These are phyloP conservation scores for Mucor velutinosus DNA, from an alignment of 371 early-diverging fungal genomes.

Conservation along the genomic window DNA sequence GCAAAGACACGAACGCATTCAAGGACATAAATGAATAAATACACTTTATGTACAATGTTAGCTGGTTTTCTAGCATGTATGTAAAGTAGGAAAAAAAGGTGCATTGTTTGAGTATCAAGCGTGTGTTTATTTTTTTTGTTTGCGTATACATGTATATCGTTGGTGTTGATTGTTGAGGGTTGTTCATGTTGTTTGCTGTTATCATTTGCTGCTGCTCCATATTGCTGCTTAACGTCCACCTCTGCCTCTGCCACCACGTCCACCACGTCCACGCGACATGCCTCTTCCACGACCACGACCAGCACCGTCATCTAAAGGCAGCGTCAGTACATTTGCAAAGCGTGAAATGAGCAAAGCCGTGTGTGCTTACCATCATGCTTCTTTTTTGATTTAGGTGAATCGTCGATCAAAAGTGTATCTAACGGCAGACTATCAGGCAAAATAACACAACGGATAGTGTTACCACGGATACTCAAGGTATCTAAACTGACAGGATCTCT, in stretches of 20 bases:
- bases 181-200: neutral
- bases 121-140: constrained; percentile 2
- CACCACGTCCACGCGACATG: constrained; percentile 61
- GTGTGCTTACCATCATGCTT: constrained; percentile 66
- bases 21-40: constrained; percentile 28
- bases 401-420: constrained; percentile 95
- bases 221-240: constrained; percentile 6
- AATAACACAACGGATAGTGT: constrained; percentile 93
- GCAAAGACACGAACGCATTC: constrained; percentile 48
- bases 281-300: constrained; percentile 66
- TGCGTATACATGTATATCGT: neutral
- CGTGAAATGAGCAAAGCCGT: neutral
- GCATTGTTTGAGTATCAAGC: neutral
- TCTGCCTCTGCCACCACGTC: constrained; percentile 32
- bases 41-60: neutral
- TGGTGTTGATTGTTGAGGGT: neutral
- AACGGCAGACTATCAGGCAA: constrained; percentile 94
- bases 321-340: neutral
- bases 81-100: neutral
- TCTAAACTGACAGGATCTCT: constrained; percentile 91
- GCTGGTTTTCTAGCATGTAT: constrained; percentile 8
- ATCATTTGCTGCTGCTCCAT: neutral
- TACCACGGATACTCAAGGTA: constrained; percentile 91
- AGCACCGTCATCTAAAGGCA: constrained; percentile 23
- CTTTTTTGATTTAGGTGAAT: constrained; percentile 89